Base-by-base conservation (phyloP, 1,284 basidiomycete genomes). In the Cryptococcus sp. region DNA sequence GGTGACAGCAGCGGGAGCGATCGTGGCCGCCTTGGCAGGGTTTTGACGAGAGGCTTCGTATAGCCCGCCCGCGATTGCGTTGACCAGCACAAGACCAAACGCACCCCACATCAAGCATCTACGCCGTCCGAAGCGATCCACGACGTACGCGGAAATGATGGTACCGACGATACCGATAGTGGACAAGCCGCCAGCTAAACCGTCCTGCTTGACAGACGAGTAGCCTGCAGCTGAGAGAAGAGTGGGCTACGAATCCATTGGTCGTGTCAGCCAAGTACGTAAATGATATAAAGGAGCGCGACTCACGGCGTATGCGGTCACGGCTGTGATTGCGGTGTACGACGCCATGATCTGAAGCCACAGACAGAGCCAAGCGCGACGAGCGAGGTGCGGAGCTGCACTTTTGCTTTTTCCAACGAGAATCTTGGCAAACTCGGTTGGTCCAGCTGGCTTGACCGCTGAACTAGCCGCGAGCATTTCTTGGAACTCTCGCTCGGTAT, bases 51-150 rank as follows among this genome's bases (percentile, higher is more conserved):
- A 60, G 3, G 54, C 65, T 35, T 67, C 63, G 58, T 60, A 65
- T 7, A 74, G 66, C 25, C 65, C 66, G 15, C 69, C 74, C 23
- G 68, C 71, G 22, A 69, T 54, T 49, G 58, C 52, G 45, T 67
- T 65, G 48, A 78, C 70, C 42, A 70, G 63, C 17, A 72, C 73
- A 61, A 77, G 57, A 58, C 61, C 58, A 54, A 63, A 67, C 61
- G 76, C 72, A 50, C 72, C 73, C 27, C 59, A 52, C 49, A 79
- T 75, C 62, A 79, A 69, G 39, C 76, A 73, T 54, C 63, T 66
- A 19, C 71, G 63, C 6, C 78, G 69, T 3, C 78, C 78, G 40
- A 73, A 69, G 3, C 65, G 59, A 60, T 79, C 78, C 55, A 79
- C 75, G 13, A 78, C 58, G 60, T 51, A 57, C 1, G 67, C 63